Evolutionary conservation across 2,329 filamentous ascomycete species (phyloP).

Genomic region (Pseudocercospora pini-densiflorae): DNA sequence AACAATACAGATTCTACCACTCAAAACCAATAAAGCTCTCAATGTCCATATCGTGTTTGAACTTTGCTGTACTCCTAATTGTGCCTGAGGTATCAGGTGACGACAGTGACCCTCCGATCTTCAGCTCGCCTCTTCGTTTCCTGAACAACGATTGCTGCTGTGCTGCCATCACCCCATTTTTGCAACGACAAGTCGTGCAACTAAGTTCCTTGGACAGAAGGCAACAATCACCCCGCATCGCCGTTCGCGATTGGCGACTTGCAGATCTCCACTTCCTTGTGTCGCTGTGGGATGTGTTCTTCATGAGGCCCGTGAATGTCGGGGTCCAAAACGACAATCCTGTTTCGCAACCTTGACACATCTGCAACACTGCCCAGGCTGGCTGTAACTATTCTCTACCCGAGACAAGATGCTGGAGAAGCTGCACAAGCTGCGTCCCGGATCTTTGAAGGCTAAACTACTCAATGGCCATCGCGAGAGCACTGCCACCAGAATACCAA

Average conservation of each 20-base stretch:
- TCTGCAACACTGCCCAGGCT: background rate
- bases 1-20: conserved; percentile 19
- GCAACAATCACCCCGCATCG: background rate
- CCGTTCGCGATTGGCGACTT: background rate
- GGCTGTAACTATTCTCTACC: background rate
- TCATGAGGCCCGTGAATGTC: background rate
- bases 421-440: background rate
- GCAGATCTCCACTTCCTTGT: conserved; percentile 4
- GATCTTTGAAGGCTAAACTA: background rate
- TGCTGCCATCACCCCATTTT: background rate
- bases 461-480: background rate
- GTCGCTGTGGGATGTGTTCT: background rate
- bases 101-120: background rate
- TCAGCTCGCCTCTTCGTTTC: background rate
- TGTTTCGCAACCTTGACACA: background rate
- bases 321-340: background rate
- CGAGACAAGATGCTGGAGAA: conserved; percentile 6
- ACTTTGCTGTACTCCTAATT: background rate
- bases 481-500: background rate
- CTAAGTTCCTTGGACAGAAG: background rate
- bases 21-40: conserved; percentile 1
- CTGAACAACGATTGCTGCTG: background rate
- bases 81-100: background rate
- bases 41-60: background rate
- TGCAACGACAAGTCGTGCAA: background rate